Base-by-base conservation (phyloP, 371 early-diverging fungal genomes). In the Encephalitozoon hellem region DNA sequence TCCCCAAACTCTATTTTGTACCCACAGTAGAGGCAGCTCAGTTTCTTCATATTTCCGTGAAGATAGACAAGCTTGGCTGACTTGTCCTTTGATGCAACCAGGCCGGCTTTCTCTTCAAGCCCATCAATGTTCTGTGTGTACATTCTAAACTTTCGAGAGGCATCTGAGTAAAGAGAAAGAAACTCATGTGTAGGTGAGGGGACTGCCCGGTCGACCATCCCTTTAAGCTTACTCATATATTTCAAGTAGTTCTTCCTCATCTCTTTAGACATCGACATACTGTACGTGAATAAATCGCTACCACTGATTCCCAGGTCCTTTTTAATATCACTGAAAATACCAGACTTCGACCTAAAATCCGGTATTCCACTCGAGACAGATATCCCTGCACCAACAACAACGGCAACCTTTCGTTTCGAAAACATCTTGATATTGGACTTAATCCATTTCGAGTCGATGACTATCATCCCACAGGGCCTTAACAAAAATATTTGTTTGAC, bases 71-170 rank as follows among this genome's bases (percentile, higher is more conserved):
- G 1, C 23, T 76, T 45, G 8, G 79, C 43, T 54, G 55, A 59
- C 28, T 5, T 25, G 28, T 67, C 52, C 21, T 72, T 55, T 12
- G 12, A n/a, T 23, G 38, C 23, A 26, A 2, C 51, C 6, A 97
- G 91, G 9, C 94, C 93, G 4, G 93, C 91, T 41, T 88, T 88
- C 54, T 90, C 89, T 83, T 97, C 97, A 42, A 97, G 82, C 0
- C 93, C 93, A 83, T 96, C 96, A 53, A 97, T 95, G 78, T 97
- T 97, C 77, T 96, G 96, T 2, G 97, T 94, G 80, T 96, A 96
- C 74, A 94, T 92, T 59, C 94, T 87, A 30, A 94, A 80, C 47
- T 93, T 86, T 80, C 91, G 89, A 9, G 89, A 90, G 66, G 88
- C 84, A 0, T 90, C 87, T 75, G 93, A 92, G 15, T 94, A 85